Base-by-base conservation (phyloP, 805 yeast species). In the Metschnikowia orientalis region DNA sequence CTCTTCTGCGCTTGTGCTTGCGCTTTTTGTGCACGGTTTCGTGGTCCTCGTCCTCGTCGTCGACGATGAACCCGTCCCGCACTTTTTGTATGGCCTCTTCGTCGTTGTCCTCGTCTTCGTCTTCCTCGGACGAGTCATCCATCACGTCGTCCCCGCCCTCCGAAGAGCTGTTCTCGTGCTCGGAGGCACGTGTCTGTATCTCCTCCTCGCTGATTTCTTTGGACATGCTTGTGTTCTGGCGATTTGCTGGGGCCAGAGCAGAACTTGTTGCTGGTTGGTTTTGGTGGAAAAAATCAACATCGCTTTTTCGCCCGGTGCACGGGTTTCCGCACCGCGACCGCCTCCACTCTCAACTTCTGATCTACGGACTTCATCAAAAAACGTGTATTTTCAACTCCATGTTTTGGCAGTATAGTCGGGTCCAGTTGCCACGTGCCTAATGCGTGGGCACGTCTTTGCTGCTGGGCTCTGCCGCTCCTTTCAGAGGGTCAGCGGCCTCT, bases 31-130 rank as follows among this genome's bases (percentile, higher is more conserved):
- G 38, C 17, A 41, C 43, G 7, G 46, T 48, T 12, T 47, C 55
- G 33, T 42, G 44, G n/a, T 63, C 79, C 15, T 70, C 79, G 13
- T 79, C 94, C 38, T 83, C 95, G 48, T 86, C 95, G 49, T 88
- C 96, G 12, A 86, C 97, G 50, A 90, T 89, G 58, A 90, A 88
- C 0, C 96, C 97, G 41, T 88, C 95, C 29, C 90, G 76, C 25
- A 89, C 81, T 48, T 75, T 75, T 44, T 81, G 73, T 28, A 83
- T 77, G 51, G 89, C 97, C 45, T 89, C 96, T 51, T 83, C 96
- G 51, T 88, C 95, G 25, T 64, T 65, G 18, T 86, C 95, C 28
- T 81, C 89, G 22, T 85, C 95, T 6, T 84, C 95, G 24, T 88
- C 97, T 40, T 89, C 97, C 35, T 84, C 94, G 8, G 92, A 82